Conservation (phyloP, 306 rosid genomes). For the Quercus suber region DNA sequence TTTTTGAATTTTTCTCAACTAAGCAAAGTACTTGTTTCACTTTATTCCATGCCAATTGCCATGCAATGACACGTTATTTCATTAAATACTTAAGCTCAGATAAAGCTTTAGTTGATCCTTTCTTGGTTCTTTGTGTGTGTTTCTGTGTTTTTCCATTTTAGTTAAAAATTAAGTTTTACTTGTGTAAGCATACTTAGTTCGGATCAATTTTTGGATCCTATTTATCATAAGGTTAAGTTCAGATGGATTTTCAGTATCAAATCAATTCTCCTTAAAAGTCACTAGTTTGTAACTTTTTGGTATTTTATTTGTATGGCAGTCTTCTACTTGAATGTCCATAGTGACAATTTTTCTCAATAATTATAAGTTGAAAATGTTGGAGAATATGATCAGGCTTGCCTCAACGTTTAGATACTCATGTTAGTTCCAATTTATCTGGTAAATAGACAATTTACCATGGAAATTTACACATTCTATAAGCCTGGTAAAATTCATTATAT, state of each 20-base stretch:
- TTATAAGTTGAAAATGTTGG: neutral
- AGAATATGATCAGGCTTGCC: constrained; percentile 1
- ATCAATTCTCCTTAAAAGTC: neutral
- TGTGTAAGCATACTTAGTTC: neutral
- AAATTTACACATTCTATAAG: neutral
- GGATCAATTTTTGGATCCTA: neutral
- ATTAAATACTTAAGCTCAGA: neutral
- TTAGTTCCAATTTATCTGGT: neutral
- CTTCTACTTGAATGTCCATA: neutral
- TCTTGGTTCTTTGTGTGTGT: neutral
- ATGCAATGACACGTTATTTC: neutral
- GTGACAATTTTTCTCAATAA: neutral
- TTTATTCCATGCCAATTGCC: neutral
- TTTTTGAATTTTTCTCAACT: neutral
- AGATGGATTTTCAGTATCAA: neutral
- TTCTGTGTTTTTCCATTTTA: neutral
- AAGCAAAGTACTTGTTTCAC: neutral
- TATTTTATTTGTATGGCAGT: neutral
- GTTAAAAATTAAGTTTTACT: neutral
- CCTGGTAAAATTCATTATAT: neutral
- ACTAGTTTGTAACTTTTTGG: neutral
- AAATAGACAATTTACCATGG: neutral
- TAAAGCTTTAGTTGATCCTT: neutral
- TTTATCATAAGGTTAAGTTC: neutral
- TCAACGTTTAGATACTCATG: neutral